Evolutionary conservation across 352 stramenopile species (phyloP).

Genomic region (Phytophthora crassamura): DNA sequence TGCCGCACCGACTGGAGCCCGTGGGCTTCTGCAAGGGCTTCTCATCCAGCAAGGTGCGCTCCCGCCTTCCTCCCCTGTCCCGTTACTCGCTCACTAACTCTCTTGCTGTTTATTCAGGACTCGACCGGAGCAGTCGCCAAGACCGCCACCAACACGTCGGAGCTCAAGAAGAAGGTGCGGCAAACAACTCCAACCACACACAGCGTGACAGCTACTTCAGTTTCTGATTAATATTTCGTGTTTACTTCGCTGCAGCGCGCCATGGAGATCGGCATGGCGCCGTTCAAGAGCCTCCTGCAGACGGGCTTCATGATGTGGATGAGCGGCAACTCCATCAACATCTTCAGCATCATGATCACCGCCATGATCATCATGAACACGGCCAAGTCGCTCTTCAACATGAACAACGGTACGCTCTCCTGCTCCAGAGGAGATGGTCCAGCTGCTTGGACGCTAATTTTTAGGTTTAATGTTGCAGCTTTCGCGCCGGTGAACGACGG

Average conservation of each 20-base stretch:
- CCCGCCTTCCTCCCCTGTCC: background rate
- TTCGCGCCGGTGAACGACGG: constrained; percentile 82
- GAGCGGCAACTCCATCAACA: constrained; percentile 94
- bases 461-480: constrained; percentile 39
- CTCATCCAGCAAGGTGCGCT: constrained; percentile 59
- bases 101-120: constrained; percentile 38
- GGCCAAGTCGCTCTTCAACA: constrained; percentile 90
- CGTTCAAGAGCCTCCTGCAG: constrained; percentile 94
- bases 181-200: background rate
- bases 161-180: constrained; percentile 89
- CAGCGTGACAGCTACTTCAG: constrained; percentile 10
- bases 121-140: constrained; percentile 64
- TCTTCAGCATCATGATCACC: constrained; percentile 96
- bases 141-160: constrained; percentile 68
- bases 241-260: constrained; percentile 59
- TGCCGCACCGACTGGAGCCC: constrained; percentile 66
- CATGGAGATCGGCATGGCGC: constrained; percentile 91
- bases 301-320: constrained; percentile 98
- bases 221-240: background rate
- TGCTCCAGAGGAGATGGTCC: too few relatives aligned
- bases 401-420: constrained; percentile 56
- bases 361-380: constrained; percentile 94
- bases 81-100: background rate
- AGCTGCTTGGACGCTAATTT: background rate
- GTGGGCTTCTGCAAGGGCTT: constrained; percentile 72